A percentile compares a stretch with the other conserved stretches of the same genome.
Evolutionary conservation across 208 protist species (phyloP).

Genomic region (Wallacemonas sp.): DNA sequence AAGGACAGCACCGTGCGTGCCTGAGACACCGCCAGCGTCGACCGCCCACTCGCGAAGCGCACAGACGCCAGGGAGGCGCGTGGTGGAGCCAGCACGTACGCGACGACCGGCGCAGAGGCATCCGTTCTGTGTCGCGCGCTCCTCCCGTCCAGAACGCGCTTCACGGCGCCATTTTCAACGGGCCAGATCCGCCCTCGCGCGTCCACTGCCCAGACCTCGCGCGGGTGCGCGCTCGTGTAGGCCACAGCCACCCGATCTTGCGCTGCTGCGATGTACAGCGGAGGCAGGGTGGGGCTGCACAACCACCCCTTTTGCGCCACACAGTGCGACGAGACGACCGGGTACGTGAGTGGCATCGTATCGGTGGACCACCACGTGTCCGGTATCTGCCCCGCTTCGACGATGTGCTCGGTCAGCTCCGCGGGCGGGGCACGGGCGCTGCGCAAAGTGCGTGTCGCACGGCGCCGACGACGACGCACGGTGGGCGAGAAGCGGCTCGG

Average conservation of each 20-base stretch:
- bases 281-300: slow-evolving; percentile 5
- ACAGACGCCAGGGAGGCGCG: background rate
- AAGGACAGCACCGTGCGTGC: background rate
- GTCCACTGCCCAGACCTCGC: background rate
- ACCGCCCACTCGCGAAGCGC: slow-evolving; percentile 4
- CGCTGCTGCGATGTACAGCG: slow-evolving; percentile 4
- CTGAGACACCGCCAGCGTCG: background rate
- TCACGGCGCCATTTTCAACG: no score
- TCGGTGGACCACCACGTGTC: background rate
- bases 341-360: background rate
- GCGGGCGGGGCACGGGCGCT: background rate
- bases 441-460: background rate
- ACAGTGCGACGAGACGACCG: background rate
- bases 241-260: background rate
- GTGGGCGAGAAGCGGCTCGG: background rate
- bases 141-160: no score
- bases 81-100: slow-evolving; percentile 4
- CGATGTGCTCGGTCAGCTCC: background rate
- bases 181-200: background rate
- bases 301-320: background rate
- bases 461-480: background rate
- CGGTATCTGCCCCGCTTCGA: background rate
- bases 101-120: background rate
- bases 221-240: background rate
- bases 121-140: no score